phyloP scores from a whole-genome alignment of 176 grass and related monocot genomes.

The Eleusine coracana region DNA sequence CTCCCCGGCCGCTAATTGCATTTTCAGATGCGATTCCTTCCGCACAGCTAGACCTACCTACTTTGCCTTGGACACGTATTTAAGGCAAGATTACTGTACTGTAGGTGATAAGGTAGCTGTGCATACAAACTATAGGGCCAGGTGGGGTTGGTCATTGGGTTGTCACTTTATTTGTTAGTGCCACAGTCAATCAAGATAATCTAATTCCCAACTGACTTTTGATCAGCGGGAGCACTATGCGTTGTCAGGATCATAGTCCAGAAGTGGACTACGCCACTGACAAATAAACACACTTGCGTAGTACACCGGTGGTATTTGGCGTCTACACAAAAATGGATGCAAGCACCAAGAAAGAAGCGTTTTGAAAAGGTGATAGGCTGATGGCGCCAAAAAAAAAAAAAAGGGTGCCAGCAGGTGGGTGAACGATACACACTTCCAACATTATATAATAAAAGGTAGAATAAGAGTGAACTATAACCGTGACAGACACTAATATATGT shows the following conservation, averaged over 20 bases:
- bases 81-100: background rate
- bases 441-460: too few species aligned
- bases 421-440: too few species aligned
- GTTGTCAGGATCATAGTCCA: conserved; percentile 19
- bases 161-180: conserved; percentile 21
- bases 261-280: background rate
- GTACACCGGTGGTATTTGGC: background rate
- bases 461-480: too few species aligned
- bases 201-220: background rate
- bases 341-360: too few species aligned
- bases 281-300: background rate
- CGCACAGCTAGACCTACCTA: background rate
- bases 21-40: background rate
- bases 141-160: conserved; percentile 13
- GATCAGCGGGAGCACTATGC: background rate
- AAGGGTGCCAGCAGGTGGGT: too few species aligned
- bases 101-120: conserved; percentile 1
- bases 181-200: background rate
- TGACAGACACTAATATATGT: too few species aligned
- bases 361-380: too few species aligned
- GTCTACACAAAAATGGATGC: background rate
- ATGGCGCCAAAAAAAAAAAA: too few species aligned
- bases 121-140: background rate
- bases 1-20: conserved; percentile 10
- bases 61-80: conserved; percentile 16